Percentiles rank a stretch among this genome's conserved stretches.
Evolutionary conservation across 495 filamentous ascomycete species (phyloP).

Genomic region (Penicillium diatomitis): DNA sequence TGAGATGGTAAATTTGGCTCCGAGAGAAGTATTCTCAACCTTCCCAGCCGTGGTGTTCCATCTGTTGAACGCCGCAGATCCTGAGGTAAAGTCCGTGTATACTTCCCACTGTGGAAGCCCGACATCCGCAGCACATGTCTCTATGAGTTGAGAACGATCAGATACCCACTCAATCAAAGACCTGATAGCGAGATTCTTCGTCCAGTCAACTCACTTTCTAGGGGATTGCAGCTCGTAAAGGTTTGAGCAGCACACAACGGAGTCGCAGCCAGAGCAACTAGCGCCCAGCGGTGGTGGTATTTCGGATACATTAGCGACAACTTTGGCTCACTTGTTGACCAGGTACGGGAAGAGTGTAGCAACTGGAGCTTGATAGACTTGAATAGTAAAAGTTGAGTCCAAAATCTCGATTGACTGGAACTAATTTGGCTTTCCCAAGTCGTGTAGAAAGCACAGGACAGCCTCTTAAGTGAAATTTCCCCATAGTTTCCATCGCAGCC

Average conservation of each 20-base stretch:
- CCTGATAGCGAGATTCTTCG: not conserved
- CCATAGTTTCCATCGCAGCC: too few relatives aligned
- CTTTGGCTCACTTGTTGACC: too few relatives aligned
- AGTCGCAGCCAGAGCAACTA: constrained; percentile 8
- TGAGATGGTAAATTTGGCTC: constrained; percentile 63
- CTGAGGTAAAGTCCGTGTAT: constrained; percentile 54
- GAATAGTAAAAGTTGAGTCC: too few relatives aligned
- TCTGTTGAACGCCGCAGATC: constrained; percentile 38
- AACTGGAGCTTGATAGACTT: too few relatives aligned
- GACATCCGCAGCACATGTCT: constrained; percentile 50
- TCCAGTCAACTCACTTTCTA: constrained; percentile 32
- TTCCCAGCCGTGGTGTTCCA: constrained; percentile 55
- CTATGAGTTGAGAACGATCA: constrained; percentile 7
- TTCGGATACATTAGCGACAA: too few relatives aligned
- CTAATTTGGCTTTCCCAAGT: too few relatives aligned
- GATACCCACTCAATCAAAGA: too few relatives aligned
- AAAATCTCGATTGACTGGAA: too few relatives aligned
- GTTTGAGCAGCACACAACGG: constrained; percentile 57
- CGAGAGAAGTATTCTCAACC: constrained; percentile 41
- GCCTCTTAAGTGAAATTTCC: too few relatives aligned
- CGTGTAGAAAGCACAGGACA: too few relatives aligned
- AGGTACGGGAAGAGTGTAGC: too few relatives aligned
- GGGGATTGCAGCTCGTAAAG: constrained; percentile 60
- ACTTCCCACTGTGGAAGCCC: constrained; percentile 49
- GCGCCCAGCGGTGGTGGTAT: constrained; percentile 14